Evolutionary conservation across 257 asterid species (phyloP), one percentile per base, ranked within the genome.

Genomic region (Nicotiana knightiana): DNA sequence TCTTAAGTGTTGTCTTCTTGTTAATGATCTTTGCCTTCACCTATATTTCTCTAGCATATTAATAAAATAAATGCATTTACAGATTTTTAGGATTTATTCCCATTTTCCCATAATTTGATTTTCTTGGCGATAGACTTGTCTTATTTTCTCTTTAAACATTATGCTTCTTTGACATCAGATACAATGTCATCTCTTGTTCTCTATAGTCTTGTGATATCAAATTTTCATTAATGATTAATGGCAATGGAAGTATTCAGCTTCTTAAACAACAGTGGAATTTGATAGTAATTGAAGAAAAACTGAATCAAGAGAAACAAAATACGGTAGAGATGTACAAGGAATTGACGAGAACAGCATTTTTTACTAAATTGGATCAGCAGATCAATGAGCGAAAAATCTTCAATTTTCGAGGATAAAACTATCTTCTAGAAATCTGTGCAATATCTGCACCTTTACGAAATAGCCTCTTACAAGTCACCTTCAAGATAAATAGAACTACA

Each of bases 401-500:
- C 26, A 13, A 39, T 43, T 21, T 30, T 11, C 78, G 11, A 5
- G 59, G 35, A 2, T 3, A 5, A 43, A n/a, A 43, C n/a, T 1
- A 70, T 43, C 58, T 70, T 33, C 54, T 26, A 21, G 21, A 39
- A 10, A 21, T 70, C 6, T 43, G 59, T 18, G n/a, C 37, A 26
- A 7, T 51, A 39, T 26, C 24, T 73, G 79, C 79, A 73, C 62
- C 79, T 48, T 48, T 46, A 24, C 4, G 1, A 55, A 46, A 46
- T 24, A 46, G 6, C 39, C 15, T 48, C 61, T 13, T 48, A 73
- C 24, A 73, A 26, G 39, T 26, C 79, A 55, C 43, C 63, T 28
- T 63, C 55, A 67, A 75, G 82, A 65, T 76, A 77, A 62, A 30
- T 83, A 80, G 53, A 82, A 70, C 78, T 21, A 43, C 12, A 12